These are phyloP conservation scores for Hypoxylon sp. DNA, from an alignment of 2,329 filamentous ascomycete genomes.

Conservation along the genomic window DNA sequence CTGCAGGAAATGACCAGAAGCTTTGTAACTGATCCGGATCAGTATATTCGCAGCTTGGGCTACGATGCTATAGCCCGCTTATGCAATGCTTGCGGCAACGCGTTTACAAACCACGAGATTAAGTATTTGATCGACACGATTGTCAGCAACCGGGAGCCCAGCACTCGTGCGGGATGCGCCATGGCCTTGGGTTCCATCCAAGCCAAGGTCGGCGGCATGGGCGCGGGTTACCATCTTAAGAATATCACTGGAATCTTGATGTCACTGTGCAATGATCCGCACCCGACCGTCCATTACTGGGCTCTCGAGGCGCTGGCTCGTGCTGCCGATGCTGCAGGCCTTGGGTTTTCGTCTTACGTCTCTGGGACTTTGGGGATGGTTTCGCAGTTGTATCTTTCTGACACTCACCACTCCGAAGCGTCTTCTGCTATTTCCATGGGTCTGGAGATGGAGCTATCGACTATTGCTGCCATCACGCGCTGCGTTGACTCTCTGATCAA, in stretches of 20 bases:
- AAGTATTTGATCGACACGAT: conserved; percentile 95
- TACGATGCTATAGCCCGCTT: conserved; percentile 87
- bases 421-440: conserved; percentile 86
- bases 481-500: conserved; percentile 97
- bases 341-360: conserved; percentile 92
- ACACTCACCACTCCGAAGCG: conserved; percentile 90
- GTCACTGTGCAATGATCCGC: conserved; percentile 94
- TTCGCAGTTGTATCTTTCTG: conserved; percentile 89
- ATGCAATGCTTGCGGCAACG: conserved; percentile 85
- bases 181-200: conserved; percentile 94
- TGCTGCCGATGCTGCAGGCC: conserved; percentile 89
- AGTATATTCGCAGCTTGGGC: conserved; percentile 85
- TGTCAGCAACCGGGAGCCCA: conserved; percentile 91
- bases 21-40: conserved; percentile 85
- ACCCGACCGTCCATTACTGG: conserved; percentile 96
- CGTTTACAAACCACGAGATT: conserved; percentile 89
- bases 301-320: conserved; percentile 88
- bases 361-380: conserved; percentile 93
- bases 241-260: conserved; percentile 98
- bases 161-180: conserved; percentile 91
- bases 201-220: conserved; percentile 96
- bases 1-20: conserved; percentile 79
- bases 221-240: conserved; percentile 94
- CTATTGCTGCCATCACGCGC: conserved; percentile 83
- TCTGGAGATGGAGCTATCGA: conserved; percentile 85